These are phyloP conservation scores for Helenozyma rhizophorensis DNA, from an alignment of 805 yeast species.

Conservation along the genomic window DNA sequence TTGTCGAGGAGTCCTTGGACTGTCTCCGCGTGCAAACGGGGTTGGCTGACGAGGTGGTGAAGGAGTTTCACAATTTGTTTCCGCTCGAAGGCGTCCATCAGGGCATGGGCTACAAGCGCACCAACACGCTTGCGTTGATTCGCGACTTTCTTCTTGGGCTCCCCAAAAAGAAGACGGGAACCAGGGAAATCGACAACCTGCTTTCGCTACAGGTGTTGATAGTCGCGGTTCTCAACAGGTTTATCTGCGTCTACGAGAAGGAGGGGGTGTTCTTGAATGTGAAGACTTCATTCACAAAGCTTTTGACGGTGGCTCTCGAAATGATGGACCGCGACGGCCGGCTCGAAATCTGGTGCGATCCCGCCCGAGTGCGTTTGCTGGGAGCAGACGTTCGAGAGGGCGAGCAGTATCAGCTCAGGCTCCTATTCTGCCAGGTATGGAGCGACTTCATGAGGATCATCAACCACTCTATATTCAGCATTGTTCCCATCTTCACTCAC, in stretches of 20 bases:
- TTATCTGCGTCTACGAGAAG: constrained; percentile 16
- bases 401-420: constrained; percentile 19
- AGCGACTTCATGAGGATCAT: constrained; percentile 28
- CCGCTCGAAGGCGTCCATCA: constrained; percentile 19
- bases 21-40: constrained; percentile 11
- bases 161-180: neutral
- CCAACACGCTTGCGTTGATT: constrained; percentile 8
- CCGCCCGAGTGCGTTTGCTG: constrained; percentile 20
- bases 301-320: constrained; percentile 19
- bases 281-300: constrained; percentile 14
- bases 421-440: constrained; percentile 34
- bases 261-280: constrained; percentile 13
- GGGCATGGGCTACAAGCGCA: constrained; percentile 15
- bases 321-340: constrained; percentile 11
- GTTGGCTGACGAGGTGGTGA: constrained; percentile 5
- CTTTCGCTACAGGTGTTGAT: constrained; percentile 6
- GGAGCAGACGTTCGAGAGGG: constrained; percentile 12
- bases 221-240: constrained; percentile 21
- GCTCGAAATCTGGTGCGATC: constrained; percentile 32
- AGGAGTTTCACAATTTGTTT: constrained; percentile 18
- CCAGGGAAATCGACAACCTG: constrained; percentile 8
- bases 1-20: constrained; percentile 29
- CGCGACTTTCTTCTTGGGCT: constrained; percentile 8
- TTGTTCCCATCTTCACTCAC: constrained; percentile 22
- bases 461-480: constrained; percentile 23